These are phyloP conservation scores for Cunninghamia lanceolata DNA, from an alignment of 75 land plant species.

Conservation along the genomic window DNA sequence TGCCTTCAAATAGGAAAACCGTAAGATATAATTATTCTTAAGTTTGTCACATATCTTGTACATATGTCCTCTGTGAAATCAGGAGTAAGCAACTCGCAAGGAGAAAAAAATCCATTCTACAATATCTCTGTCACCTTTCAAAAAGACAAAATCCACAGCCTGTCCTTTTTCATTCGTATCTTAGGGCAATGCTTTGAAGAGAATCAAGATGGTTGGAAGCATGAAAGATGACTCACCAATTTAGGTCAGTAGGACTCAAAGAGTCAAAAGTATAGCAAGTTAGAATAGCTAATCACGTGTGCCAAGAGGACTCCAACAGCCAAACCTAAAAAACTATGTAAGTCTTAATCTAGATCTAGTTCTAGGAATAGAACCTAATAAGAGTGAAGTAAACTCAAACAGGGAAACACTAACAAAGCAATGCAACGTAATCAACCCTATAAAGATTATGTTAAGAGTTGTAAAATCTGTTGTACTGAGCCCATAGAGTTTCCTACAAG, in stretches of 20 bases:
- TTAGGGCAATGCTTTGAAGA: neutral
- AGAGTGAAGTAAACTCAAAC: neutral
- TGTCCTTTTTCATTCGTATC: neutral
- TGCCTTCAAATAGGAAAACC: neutral
- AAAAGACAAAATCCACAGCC: neutral
- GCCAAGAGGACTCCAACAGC: neutral
- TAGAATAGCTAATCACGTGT: neutral
- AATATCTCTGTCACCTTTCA: neutral
- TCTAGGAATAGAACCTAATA: neutral
- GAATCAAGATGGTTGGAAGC: neutral
- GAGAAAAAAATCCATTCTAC: neutral
- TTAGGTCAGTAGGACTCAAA: neutral
- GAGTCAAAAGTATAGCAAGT: neutral
- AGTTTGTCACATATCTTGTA: neutral
- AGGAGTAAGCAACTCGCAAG: neutral
- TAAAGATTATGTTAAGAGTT: neutral
- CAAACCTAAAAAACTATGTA: neutral
- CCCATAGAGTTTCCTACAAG: too few relatives aligned
- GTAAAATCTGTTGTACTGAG: too few relatives aligned
- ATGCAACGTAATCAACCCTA: neutral
- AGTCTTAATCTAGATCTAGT: neutral
- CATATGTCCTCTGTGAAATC: neutral
- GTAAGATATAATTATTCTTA: neutral
- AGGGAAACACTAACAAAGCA: neutral
- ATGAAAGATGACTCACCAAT: neutral